A percentile compares a stretch with the other conserved stretches of the same genome.
These are phyloP conservation scores for Erodium maritimum DNA, from an alignment of 345 rosid genomes.

Conservation along the genomic window DNA sequence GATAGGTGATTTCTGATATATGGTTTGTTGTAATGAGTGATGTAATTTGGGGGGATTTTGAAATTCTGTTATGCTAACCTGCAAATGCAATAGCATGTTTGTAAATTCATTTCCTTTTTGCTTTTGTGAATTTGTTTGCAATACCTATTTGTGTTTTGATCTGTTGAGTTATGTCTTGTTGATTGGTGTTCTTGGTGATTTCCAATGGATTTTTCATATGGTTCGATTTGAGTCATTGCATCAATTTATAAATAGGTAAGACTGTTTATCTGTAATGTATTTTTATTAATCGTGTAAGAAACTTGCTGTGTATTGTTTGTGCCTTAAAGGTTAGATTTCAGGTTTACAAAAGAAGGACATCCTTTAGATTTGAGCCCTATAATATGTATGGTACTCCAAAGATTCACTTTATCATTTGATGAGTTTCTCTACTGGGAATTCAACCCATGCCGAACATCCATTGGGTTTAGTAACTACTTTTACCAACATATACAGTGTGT, in stretches of 20 bases:
- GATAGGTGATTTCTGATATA: too few relatives aligned
- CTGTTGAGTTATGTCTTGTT: too few relatives aligned
- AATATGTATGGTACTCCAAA: not conserved
- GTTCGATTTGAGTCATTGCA: too few relatives aligned
- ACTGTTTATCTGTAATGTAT: too few relatives aligned
- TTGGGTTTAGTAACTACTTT: not conserved
- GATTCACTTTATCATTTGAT: not conserved
- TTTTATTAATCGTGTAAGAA: too few relatives aligned
- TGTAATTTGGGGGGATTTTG: not conserved
- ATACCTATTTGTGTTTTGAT: too few relatives aligned
- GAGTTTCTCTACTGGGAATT: not conserved
- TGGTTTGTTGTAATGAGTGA: not conserved
- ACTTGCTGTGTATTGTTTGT: not conserved
- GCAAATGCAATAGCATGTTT: not conserved
- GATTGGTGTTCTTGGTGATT: too few relatives aligned
- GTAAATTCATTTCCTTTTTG: too few relatives aligned
- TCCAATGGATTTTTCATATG: too few relatives aligned
- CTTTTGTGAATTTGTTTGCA: too few relatives aligned
- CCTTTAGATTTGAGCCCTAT: not conserved
- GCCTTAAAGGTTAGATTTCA: not conserved
- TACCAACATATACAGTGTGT: not conserved
- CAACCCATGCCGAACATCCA: not conserved
- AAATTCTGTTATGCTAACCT: not conserved
- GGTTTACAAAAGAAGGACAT: not conserved
- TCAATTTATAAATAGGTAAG: too few relatives aligned